A percentile compares a stretch with the other conserved stretches of the same genome.
These are phyloP conservation scores for Termitomyces sp. DNA, from an alignment of 768 basidiomycete genomes.

Conservation along the genomic window DNA sequence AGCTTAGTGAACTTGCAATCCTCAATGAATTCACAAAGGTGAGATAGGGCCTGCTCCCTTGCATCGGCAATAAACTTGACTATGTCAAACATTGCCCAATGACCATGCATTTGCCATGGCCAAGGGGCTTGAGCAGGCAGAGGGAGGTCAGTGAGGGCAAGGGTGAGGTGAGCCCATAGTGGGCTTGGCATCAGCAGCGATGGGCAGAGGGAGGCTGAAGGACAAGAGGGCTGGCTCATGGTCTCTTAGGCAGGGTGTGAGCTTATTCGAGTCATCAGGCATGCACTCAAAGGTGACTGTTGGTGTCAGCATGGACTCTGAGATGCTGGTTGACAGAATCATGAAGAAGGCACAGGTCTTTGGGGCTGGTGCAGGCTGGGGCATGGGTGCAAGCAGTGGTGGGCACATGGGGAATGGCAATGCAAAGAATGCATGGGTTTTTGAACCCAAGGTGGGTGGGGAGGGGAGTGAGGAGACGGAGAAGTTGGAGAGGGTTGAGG, in stretches of 20 bases:
- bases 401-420: slow-evolving; percentile 39
- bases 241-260: slow-evolving; percentile 15
- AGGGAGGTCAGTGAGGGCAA: slow-evolving; percentile 20
- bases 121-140: slow-evolving; percentile 51
- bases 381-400: slow-evolving; percentile 25
- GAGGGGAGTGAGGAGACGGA: slow-evolving; percentile 24
- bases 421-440: slow-evolving; percentile 48
- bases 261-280: neutral
- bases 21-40: slow-evolving; percentile 99
- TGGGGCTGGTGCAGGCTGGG: slow-evolving; percentile 16
- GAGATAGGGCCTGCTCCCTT: slow-evolving; percentile 98
- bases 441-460: slow-evolving; percentile 29
- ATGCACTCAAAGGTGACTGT: slow-evolving; percentile 1
- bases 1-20: slow-evolving; percentile 99
- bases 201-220: neutral
- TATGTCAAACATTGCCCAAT: slow-evolving; percentile 99
- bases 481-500: slow-evolving; percentile 37
- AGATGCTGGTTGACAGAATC: slow-evolving; percentile 6
- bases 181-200: too few species aligned
- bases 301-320: slow-evolving; percentile 16
- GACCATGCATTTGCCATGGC: slow-evolving; percentile 89
- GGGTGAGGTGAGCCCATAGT: slow-evolving; percentile 5
- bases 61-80: slow-evolving; percentile 95
- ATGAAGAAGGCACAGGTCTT: slow-evolving; percentile 7
- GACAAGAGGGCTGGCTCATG: slow-evolving; percentile 12